These are phyloP conservation scores for Mycena galopus DNA, from an alignment of 768 basidiomycete genomes.

Conservation along the genomic window DNA sequence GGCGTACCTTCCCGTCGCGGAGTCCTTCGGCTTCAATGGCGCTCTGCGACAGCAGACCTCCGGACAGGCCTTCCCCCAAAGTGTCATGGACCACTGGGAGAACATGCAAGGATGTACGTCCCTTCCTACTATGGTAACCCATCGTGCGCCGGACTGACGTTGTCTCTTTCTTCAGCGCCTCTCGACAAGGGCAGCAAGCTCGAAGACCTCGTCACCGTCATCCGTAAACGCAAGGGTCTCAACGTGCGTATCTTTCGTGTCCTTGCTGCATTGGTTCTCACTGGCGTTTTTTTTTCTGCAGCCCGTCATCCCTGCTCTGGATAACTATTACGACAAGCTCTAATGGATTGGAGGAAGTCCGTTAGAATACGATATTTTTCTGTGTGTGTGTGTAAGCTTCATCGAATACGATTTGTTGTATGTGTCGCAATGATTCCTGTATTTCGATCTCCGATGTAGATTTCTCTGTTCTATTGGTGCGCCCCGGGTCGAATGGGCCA, in stretches of 20 bases:
- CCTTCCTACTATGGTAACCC: neutral
- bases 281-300: conserved; percentile 40
- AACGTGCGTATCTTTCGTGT: conserved; percentile 54
- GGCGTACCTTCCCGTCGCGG: conserved; percentile 92
- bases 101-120: conserved; percentile 82
- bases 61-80: conserved; percentile 99
- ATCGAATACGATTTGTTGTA: conserved; percentile 32
- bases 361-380: conserved; percentile 13
- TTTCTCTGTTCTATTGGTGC: no score
- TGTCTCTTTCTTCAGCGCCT: conserved; percentile 50
- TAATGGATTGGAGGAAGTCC: conserved; percentile 43
- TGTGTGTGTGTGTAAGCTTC: conserved; percentile 21
- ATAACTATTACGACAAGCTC: conserved; percentile 80
- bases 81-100: conserved; percentile 95
- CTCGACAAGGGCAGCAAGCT: conserved; percentile 79
- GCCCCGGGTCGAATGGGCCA: no score
- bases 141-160: neutral
- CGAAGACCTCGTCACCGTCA: conserved; percentile 68
- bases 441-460: neutral
- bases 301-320: conserved; percentile 76
- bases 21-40: conserved; percentile 98
- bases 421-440: conserved; percentile 1
- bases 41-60: conserved; percentile 91
- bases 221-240: conserved; percentile 83
- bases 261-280: neutral